Conservation (phyloP, 2,329 filamentous ascomycete species). For the Neoarthrinium moseri region DNA sequence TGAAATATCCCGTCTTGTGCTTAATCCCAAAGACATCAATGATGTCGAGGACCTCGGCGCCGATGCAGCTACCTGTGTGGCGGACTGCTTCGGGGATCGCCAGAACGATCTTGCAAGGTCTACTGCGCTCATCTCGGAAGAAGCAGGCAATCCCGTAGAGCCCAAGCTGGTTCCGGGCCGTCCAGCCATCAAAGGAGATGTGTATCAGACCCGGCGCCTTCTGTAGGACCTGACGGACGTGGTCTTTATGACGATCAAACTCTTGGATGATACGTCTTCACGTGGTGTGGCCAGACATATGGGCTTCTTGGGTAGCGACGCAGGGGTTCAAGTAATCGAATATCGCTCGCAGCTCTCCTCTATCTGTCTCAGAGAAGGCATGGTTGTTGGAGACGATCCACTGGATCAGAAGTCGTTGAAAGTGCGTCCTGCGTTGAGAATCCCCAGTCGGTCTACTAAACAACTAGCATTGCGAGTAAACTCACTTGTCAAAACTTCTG, state of each 20-base stretch:
- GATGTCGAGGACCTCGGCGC: slow-evolving; percentile 11
- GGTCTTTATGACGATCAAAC: background rate
- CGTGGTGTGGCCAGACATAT: background rate
- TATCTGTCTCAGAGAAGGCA: background rate
- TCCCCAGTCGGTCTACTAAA: no score
- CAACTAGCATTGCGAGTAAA: no score
- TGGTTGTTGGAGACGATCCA: background rate
- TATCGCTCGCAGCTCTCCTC: background rate
- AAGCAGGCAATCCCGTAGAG: slow-evolving; percentile 16
- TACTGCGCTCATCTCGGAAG: slow-evolving; percentile 10
- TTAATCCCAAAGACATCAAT: background rate
- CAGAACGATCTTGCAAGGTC: slow-evolving; percentile 15
- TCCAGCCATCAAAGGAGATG: slow-evolving; percentile 16
- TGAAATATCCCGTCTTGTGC: background rate
- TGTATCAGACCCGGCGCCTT: slow-evolving; percentile 7
- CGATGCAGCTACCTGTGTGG: slow-evolving; percentile 13
- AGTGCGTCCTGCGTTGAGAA: no score
- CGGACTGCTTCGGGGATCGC: slow-evolving; percentile 13
- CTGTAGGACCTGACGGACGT: background rate
- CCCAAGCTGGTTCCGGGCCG: slow-evolving; percentile 10
- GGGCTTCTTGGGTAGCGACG: background rate
- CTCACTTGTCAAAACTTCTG: background rate
- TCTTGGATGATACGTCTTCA: background rate
- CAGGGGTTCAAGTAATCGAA: slow-evolving; percentile 1
- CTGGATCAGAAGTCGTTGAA: background rate